phyloP scores from a whole-genome alignment of 768 basidiomycete species.

The Tephrocybe sp. region DNA sequence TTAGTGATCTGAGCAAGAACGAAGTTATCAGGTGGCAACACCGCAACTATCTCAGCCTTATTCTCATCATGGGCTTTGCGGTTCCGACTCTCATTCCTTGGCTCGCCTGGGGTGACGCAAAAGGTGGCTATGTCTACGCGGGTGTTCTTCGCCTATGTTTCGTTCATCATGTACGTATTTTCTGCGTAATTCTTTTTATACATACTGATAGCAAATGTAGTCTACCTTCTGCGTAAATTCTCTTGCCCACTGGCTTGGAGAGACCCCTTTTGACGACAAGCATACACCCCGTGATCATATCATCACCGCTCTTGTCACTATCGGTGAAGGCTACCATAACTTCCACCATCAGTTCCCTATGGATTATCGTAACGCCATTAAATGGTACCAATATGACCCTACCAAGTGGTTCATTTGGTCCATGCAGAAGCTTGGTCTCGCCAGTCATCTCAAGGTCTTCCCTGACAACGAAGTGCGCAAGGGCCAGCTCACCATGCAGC shows the following conservation, averaged over 20 bases:
- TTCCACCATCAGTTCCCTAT: conserved; percentile 97
- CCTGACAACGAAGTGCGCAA: conserved; percentile 68
- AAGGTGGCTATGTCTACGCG: conserved; percentile 85
- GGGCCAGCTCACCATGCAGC: conserved; percentile 91
- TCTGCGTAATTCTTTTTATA: conserved; percentile 5
- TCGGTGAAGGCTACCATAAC: conserved; percentile 98
- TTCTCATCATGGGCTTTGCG: conserved; percentile 67
- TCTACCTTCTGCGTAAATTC: conserved; percentile 98
- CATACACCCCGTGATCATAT: conserved; percentile 90
- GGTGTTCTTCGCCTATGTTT: conserved; percentile 76
- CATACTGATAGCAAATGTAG: conserved; percentile 29
- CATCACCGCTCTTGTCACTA: conserved; percentile 84
- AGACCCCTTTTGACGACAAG: conserved; percentile 92
- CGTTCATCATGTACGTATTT: conserved; percentile 76
- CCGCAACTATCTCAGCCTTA: conserved; percentile 67
- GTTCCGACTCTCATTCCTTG: conserved; percentile 79
- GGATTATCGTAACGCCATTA: conserved; percentile 97
- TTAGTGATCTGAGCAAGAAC: conserved; percentile 82
- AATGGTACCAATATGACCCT: conserved; percentile 91
- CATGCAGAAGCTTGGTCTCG: conserved; percentile 58
- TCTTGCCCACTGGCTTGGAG: conserved; percentile 94
- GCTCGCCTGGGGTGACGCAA: conserved; percentile 80
- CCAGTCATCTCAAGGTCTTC: conserved; percentile 67
- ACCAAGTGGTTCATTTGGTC: conserved; percentile 89
- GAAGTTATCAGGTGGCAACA: conserved; percentile 87